A percentile compares a stretch with the other conserved stretches of the same genome.
Evolutionary conservation across 106 monocot genomes (phyloP).

Genomic region (Allium fistulosum): DNA sequence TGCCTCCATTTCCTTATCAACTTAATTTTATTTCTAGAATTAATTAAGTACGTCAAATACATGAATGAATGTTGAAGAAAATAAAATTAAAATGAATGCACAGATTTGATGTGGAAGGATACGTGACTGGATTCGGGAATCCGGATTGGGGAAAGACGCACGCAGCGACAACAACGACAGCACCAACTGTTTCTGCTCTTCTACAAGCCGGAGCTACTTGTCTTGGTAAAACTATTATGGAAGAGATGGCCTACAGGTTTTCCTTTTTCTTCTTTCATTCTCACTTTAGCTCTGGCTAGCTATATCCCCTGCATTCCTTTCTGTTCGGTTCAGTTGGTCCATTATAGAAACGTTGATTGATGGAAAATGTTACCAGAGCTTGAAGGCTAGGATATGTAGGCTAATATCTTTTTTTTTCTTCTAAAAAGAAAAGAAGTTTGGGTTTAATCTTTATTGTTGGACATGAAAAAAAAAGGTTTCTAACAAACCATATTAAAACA

Average conservation of each 20-base stretch:
- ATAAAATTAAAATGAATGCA: not conserved
- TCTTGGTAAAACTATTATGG: slow-evolving; percentile 92
- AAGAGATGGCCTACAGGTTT: slow-evolving; percentile 93
- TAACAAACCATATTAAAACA: no score
- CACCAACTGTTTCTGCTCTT: slow-evolving; percentile 55
- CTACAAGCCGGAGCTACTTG: slow-evolving; percentile 66
- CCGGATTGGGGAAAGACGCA: slow-evolving; percentile 90
- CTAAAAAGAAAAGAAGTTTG: no score
- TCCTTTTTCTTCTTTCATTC: not conserved
- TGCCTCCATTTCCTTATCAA: not conserved
- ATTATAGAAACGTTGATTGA: no score
- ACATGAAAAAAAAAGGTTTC: no score
- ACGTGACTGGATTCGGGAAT: slow-evolving; percentile 83
- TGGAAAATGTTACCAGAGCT: no score
- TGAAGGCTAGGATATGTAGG: no score
- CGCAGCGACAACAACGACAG: slow-evolving; percentile 42
- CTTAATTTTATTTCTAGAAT: not conserved
- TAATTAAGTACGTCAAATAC: not conserved
- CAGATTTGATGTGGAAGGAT: slow-evolving; percentile 75
- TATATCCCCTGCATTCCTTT: no score
- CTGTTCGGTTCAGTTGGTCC: no score
- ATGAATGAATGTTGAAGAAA: not conserved
- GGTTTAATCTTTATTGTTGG: no score
- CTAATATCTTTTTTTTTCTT: no score
- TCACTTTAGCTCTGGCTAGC: not conserved